phyloP scores from a whole-genome alignment of 495 filamentous ascomycete species.

The Saxispiralis lemnorum region DNA sequence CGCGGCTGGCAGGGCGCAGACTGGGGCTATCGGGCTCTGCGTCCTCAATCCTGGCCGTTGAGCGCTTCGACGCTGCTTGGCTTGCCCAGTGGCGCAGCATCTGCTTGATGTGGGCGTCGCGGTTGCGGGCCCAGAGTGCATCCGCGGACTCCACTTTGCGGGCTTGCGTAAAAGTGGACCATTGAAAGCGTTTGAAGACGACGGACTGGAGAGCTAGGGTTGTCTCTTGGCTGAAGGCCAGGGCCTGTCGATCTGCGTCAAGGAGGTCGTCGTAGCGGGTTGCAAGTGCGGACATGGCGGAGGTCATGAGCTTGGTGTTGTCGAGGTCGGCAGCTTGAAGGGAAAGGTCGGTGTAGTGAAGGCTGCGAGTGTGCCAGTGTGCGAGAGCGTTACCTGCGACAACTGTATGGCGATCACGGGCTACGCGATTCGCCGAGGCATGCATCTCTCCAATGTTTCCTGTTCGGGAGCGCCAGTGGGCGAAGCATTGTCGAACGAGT shows the following conservation, averaged over 20 bases:
- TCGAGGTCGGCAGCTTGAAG: slow-evolving; percentile 4
- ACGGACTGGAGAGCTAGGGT: slow-evolving; percentile 11
- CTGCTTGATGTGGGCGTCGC: slow-evolving; percentile 19
- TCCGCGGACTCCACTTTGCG: slow-evolving; percentile 18
- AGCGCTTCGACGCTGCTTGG: slow-evolving; percentile 5
- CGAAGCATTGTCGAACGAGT: slow-evolving; percentile 1
- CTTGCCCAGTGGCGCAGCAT: slow-evolving; percentile 26
- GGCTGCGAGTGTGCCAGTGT: slow-evolving; percentile 1
- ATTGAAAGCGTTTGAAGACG: slow-evolving; percentile 18
- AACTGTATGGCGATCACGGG: background rate
- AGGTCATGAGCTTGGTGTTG: slow-evolving; percentile 1
- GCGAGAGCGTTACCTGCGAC: background rate
- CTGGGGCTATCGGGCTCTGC: slow-evolving; percentile 14
- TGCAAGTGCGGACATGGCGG: slow-evolving; percentile 6
- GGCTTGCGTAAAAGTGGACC: slow-evolving; percentile 21
- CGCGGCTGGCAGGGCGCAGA: slow-evolving; percentile 12
- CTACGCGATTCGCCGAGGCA: slow-evolving; percentile 1
- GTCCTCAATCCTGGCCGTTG: background rate
- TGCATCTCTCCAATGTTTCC: background rate
- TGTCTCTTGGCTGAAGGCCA: slow-evolving; percentile 13
- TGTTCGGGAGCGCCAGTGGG: background rate
- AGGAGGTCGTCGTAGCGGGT: background rate
- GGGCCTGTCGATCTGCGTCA: slow-evolving; percentile 12
- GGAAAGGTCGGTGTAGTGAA: background rate
- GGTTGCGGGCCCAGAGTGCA: slow-evolving; percentile 20